These are phyloP conservation scores for Hemerocallis citrina DNA, from an alignment of 106 monocot genomes.

Conservation along the genomic window DNA sequence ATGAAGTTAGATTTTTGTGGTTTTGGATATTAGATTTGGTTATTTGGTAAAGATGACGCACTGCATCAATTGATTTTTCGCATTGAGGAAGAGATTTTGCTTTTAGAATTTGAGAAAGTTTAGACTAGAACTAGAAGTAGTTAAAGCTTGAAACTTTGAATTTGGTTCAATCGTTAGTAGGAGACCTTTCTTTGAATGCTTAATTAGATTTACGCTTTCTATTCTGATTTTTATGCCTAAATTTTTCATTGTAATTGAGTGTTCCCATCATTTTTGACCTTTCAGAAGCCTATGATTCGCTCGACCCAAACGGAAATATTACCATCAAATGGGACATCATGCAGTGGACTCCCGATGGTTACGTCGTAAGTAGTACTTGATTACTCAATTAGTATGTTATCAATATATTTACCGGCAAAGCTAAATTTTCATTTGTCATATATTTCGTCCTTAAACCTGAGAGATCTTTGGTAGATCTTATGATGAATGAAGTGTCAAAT, in stretches of 20 bases:
- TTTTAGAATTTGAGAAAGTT: not conserved
- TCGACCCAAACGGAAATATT: constrained; percentile 47
- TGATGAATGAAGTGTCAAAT: too few species aligned
- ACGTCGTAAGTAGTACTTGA: constrained; percentile 40
- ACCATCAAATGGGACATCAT: constrained; percentile 54
- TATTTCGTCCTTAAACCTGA: too few species aligned
- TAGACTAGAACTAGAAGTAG: not conserved
- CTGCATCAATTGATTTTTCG: not conserved
- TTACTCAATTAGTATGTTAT: too few species aligned
- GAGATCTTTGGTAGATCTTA: too few species aligned
- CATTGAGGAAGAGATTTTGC: not conserved
- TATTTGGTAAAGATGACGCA: not conserved
- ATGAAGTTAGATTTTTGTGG: not conserved
- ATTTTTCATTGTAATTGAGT: too few species aligned
- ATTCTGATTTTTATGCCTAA: too few species aligned
- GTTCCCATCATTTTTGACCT: too few species aligned
- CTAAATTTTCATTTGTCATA: too few species aligned
- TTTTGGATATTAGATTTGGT: not conserved
- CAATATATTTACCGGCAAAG: too few species aligned
- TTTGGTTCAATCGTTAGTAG: too few species aligned
- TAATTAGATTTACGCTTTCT: too few species aligned
- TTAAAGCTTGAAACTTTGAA: too few species aligned
- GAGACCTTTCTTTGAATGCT: not conserved
- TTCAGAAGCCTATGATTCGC: constrained; percentile 42
- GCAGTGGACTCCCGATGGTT: constrained; percentile 48